Base-by-base conservation (phyloP, 2,329 filamentous ascomycete species). In the Metarhizium humberi region DNA sequence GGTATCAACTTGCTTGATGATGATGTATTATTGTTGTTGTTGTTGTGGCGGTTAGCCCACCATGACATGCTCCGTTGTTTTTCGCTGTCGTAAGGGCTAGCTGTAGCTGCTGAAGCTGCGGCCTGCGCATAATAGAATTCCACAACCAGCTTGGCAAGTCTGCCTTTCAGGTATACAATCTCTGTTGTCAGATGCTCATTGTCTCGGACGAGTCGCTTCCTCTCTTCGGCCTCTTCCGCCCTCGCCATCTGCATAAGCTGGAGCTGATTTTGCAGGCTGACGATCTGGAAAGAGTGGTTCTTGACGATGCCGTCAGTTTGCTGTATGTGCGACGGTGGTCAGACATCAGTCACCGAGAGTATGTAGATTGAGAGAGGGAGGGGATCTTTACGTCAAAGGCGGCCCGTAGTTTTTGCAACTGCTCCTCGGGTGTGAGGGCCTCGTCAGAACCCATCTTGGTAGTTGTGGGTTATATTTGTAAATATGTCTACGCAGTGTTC, bases 221-320 rank as follows among this genome's bases (percentile, higher is more conserved):
- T 52, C 2, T 45, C 25, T 4, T 45, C 29, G n/a, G 38, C 36
- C 18, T 52, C 45, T n/a, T 49, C 6, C 1, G 11, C 20, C 1
- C 42, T 45, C 8, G 42, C 30, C 2, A 50, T 48, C 6, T 53
- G 50, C 6, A 59, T 25, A 1, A 52, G 10, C 14, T 54, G 46
- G 2, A 60, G 36, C 38, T 59, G 57, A 10, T 53, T 58, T 42
- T 59, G 57, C 6, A 59, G 45, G 2, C 51, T 47, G 16, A 59
- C 58, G n/a, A 61, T 51, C 30, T 61, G 58, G 40, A 61, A 58
- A 1, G 57, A 59, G 49, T 61, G 54, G 52, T 56, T 43, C 20
- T 45, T 32, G 48, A 38, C 34, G 4, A 34, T 20, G 42, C 4
- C 42, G 6, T 3, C n/a, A 11, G 8, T 45, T 20, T 45, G 42